phyloP scores from a whole-genome alignment of 257 asterid species.

The Petunia secreta region DNA sequence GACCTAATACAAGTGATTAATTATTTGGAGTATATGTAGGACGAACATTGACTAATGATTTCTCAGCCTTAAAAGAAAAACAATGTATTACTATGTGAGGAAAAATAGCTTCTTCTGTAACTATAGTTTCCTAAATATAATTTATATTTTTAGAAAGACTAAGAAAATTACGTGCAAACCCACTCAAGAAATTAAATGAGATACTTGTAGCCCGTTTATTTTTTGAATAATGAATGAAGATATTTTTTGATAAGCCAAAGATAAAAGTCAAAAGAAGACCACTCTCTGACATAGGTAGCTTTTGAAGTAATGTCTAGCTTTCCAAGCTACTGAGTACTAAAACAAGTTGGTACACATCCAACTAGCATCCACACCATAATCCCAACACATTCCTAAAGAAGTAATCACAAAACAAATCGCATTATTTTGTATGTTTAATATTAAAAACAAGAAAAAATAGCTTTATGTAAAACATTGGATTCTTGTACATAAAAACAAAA shows the following conservation, averaged over 20 bases:
- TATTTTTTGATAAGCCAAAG: not conserved
- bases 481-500: not conserved
- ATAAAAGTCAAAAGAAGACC: not conserved
- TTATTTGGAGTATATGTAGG: not conserved
- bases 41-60: not conserved
- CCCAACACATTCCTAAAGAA: not conserved
- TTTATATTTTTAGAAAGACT: not conserved
- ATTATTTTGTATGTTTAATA: not conserved
- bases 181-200: not conserved
- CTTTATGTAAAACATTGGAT: not conserved
- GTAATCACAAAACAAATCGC: not conserved
- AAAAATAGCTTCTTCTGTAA: not conserved
- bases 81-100: not conserved
- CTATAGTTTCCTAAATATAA: not conserved
- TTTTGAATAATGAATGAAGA: not conserved
- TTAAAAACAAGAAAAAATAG: not conserved
- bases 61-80: not conserved
- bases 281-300: not conserved
- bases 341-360: not conserved
- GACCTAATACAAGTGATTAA: not conserved
- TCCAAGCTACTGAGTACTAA: not conserved
- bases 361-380: too few species aligned
- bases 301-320: not conserved
- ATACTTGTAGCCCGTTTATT: not conserved
- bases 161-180: not conserved